Base-by-base conservation (phyloP, 768 basidiomycete genomes). In the Hericium rajendrae region DNA sequence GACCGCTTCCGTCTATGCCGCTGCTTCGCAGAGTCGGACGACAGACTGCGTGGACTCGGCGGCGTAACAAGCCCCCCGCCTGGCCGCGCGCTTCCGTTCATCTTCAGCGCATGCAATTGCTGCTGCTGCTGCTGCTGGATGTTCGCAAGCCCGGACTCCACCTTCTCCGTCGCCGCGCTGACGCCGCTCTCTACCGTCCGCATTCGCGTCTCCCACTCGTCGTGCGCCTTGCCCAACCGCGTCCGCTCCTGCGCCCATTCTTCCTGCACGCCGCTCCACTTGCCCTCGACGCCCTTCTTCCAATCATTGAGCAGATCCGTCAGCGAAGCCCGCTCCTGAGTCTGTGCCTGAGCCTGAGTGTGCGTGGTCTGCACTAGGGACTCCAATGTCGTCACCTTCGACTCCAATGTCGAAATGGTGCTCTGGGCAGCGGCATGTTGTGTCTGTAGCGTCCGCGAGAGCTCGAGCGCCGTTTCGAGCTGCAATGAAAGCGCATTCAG, bases 231-330 rank as follows among this genome's bases (percentile, higher is more conserved):
- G 41, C 77, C 75, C 11, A 97, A 75, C 18, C 90, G 76, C 59
- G 86, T 86, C 4, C 92, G 77, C 70, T 97, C 94, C 39, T 80
- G 75, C 2, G 77, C 78, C 92, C 92, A 97, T 56, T 88, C 87
- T 62, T 90, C 85, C 63, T 85, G 82, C 37, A 94, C 84, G 28
- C 70, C 73, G 38, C 74, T 79, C 91, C 91, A 94, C 52, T 85
- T 81, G 9, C 84, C 86, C 63, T 94, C 91, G 22, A 94, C 82
- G 11, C 73, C 75, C 65, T 81, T 83, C 68, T 86, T 87, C 89
- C 91, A 94, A 43, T 85, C 82, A 18, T 74, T 71, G 32, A 87
- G 72, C 67, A 85, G 76, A 20, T 74, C 71, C 12, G 76, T 80
- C 41, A 85, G 68, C 0, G 77, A 76, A 38, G 81, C 80, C 12